Evolutionary conservation across 2,329 filamentous ascomycete species (phyloP), one percentile per base, ranked within the genome.

Genomic region (Polychaeton citri): DNA sequence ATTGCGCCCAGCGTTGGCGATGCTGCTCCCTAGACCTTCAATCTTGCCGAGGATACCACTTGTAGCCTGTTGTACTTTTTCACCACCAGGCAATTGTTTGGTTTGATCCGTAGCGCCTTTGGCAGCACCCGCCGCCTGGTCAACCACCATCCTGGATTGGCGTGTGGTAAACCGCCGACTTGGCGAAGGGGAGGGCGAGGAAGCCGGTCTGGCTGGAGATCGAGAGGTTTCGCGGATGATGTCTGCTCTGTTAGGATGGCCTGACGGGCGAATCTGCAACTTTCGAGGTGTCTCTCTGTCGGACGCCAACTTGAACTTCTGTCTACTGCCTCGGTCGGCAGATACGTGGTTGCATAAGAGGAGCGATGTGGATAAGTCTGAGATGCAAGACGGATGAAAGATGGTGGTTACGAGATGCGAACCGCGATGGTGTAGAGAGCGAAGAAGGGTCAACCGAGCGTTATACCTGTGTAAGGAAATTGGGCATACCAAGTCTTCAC

Each of bases 301-400:
- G 13, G 30, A 32, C 24, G 24, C 24, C 24, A 28, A 28, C 24
- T 28, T 28, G 24, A 28, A 28, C 4, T 28, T 10, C 24, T 28
- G 24, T 12, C n/a, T 10, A 7, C 24, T 28, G 24, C 24, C 15
- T 4, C 24, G 12, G 10, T 32, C 4, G 17, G 30, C 12, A 4
- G 30, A 32, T 16, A 17, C 30, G 12, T 13, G 10, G 17, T 32
- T 10, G 30, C 3, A 28, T 28, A 15, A 3, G 24, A 28, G 24
- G 12, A 10, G 24, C 15, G 24, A 28, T 12, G 24, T 12, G 12
- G 4, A 20, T 20, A 17, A 24, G 9, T 30, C 31, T 13, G n/a
- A 58, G 55, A 51, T 43, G 50, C 12, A 48, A 46, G 15, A 47
- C 65, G 50, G 71, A 71, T 58, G 59, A 68, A 45, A 71, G 71